Percentiles rank a stretch among this genome's conserved stretches.
These are phyloP conservation scores for Claviceps sp. DNA, from an alignment of 2,329 filamentous ascomycete genomes.

Conservation along the genomic window DNA sequence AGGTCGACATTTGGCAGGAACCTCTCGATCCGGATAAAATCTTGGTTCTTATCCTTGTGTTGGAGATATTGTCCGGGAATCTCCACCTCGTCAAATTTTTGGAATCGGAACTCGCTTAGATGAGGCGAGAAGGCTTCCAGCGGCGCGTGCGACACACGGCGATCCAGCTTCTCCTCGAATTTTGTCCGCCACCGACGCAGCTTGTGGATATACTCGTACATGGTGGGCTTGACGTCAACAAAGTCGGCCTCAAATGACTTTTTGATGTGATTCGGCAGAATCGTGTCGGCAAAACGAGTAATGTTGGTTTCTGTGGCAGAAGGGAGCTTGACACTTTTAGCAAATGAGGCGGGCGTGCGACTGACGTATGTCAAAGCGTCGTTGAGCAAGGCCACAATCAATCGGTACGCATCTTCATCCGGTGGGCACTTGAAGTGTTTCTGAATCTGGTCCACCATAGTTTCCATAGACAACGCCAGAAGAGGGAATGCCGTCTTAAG, in stretches of 20 bases:
- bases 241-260: constrained; percentile 98
- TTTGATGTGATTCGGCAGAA: constrained; percentile 85
- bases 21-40: constrained; percentile 93
- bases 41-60: constrained; percentile 97
- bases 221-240: constrained; percentile 85
- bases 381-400: constrained; percentile 95
- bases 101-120: constrained; percentile 90
- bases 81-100: constrained; percentile 97
- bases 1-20: constrained; percentile 93
- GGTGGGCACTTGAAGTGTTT: constrained; percentile 99
- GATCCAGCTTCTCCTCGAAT: constrained; percentile 94
- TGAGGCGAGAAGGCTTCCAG: constrained; percentile 82
- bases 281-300: constrained; percentile 89
- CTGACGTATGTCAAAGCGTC: constrained; percentile 89
- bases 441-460: constrained; percentile 97
- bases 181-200: constrained; percentile 91
- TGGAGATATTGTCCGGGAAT: constrained; percentile 93
- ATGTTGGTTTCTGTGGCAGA: constrained; percentile 90
- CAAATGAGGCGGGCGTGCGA: constrained; percentile 73
- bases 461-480: constrained; percentile 94
- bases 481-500: constrained; percentile 96
- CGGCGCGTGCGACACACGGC: constrained; percentile 56
- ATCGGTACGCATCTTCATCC: constrained; percentile 91
- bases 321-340: constrained; percentile 82
- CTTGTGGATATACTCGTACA: constrained; percentile 98